Conservation (phyloP, 2,329 filamentous ascomycete species). For the Cladorrhinum sp. region DNA sequence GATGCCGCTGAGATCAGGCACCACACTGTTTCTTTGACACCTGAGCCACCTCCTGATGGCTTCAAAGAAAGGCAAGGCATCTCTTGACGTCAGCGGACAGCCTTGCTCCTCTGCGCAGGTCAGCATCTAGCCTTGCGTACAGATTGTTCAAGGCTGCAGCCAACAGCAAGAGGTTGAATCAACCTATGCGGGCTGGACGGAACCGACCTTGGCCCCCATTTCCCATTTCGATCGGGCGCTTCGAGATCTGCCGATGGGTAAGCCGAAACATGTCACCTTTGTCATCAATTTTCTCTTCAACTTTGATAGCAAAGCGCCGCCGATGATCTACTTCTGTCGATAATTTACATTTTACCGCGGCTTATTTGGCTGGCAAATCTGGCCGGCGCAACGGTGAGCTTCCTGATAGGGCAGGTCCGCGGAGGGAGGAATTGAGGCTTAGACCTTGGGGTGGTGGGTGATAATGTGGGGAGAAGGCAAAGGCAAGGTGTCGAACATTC, state of each 20-base stretch:
- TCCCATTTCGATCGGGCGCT: neutral
- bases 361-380: neutral
- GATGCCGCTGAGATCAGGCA: neutral
- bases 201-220: neutral
- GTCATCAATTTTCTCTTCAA: too few relatives aligned
- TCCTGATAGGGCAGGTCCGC: constrained; percentile 2
- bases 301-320: too few relatives aligned
- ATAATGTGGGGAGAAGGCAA: neutral
- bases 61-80: neutral
- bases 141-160: neutral
- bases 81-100: neutral
- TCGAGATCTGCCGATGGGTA: neutral
- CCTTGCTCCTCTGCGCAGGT: neutral
- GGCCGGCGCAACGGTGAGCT: constrained; percentile 1
- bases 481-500: neutral
- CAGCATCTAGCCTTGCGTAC: neutral
- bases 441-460: neutral
- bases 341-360: too few relatives aligned
- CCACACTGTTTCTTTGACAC: neutral
- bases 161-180: neutral
- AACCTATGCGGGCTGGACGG: too few relatives aligned
- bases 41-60: neutral
- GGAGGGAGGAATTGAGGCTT: constrained; percentile 1
- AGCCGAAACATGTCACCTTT: neutral
- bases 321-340: too few relatives aligned